Evolutionary conservation across 2,329 filamentous ascomycete genomes (phyloP), one percentile per base, ranked within the genome.

Genomic region (Talaromyces sp.): DNA sequence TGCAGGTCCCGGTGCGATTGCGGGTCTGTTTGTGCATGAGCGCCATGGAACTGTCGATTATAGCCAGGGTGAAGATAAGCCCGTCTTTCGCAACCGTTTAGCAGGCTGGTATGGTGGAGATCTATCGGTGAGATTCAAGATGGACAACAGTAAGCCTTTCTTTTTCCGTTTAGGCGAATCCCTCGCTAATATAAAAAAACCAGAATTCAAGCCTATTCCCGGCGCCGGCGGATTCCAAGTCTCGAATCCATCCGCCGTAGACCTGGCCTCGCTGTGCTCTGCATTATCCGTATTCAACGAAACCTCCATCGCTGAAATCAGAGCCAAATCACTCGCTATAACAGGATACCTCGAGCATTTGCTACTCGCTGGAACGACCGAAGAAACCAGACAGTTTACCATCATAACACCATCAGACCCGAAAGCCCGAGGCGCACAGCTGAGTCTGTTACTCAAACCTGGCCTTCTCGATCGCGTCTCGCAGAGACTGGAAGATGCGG

Each of bases 41-140:
- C 80, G 78, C 53, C 89, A 95, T 71, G 86, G 88, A 36, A 72
- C 66, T 27, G 71, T 75, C 17, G 73, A 76, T 63, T 73, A 73
- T 61, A 74, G 72, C 44, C 69, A 77, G 22, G 73, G 74, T 19
- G 73, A 75, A 6, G 76, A 80, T 58, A 69, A 74, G 5, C 75
- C 79, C 3, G 71, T 79, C 6, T 92, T 87, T 73, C 81, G 82
- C 11, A 87, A 86, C 7, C 84, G 91, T 1, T 79, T 96, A 10
- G 82, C 84, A 36, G 92, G 92, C 30, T 96, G 92, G 92, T 96
- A 93, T 80, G 92, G 91, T 53, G 88, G 87, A 54, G 88, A 92
- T 73, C 90, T 91, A 73, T 78, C 79, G 33, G 85, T 86, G 58
- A 82, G 91, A 32, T 95, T 96, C 78, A 84, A 86, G 70, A 96